Evolutionary conservation across 2,329 filamentous ascomycete species (phyloP), one percentile per base, ranked within the genome.

Genomic region (Triangularia verruculosa): DNA sequence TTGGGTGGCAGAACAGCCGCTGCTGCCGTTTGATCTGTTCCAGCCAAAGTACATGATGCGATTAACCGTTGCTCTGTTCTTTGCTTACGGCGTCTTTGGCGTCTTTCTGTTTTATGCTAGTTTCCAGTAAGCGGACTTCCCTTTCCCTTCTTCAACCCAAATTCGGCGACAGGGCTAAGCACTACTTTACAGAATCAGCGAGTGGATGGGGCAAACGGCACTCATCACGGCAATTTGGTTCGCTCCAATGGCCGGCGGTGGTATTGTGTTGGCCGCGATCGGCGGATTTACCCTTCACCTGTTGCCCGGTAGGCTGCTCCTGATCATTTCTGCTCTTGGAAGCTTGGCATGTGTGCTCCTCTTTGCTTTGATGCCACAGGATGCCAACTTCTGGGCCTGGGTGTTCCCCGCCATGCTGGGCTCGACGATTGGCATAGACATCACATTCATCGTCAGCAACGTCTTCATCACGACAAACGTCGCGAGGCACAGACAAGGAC

Each of bases 391-490:
- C 79, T 94, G 90, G 91, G 84, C 87, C 0, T 93, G 84, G 70
- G 81, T 91, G 22, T 92, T 93, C 71, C 88, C 90, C 0, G 78
- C 85, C 61, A 89, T 89, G 87, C 73, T 89, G 3, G 85, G 86
- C 66, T 83, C 82, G 12, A 93, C 90, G 0, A 79, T 93, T 32
- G 89, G 88, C 17, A 86, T 93, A 64, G 91, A 94, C 71, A 86
- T 93, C 61, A 86, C 86, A 6, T 93, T 89, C 76, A 92, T 89
- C 71, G 83, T 93, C 1, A 85, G 87, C 17, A 93, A 90, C 70
- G 84, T 93, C 64, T 93, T 91, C 75, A 89, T 92, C 73, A 92
- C 89, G 0, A 92, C 89, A 0, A 85, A 83, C 13, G 79, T 93
- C 66, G 89, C 90, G 0, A 79, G 80, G 4, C 81, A 83, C 12